Conservation (phyloP, 306 rosid genomes). For the Pyrus bretschneideri region DNA sequence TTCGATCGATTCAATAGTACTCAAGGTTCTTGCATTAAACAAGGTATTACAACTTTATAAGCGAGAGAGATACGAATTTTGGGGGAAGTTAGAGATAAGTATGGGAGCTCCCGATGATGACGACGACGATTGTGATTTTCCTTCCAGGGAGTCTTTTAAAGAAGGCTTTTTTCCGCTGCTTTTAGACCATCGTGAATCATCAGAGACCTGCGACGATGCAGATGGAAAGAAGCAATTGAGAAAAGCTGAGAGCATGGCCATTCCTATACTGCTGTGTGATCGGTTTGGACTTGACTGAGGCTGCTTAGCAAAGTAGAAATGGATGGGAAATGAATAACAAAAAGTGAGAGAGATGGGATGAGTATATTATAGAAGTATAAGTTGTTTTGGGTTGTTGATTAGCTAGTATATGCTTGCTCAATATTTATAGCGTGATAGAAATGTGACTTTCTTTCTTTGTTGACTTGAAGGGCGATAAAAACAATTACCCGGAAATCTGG, state of each 20-base stretch:
- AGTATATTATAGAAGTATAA: not conserved
- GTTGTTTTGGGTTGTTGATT: not conserved
- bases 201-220: not conserved
- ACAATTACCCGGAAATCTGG: not conserved
- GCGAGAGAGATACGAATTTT: conserved; percentile 8
- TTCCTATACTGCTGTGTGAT: not conserved
- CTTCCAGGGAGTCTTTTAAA: not conserved
- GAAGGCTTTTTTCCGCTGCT: not conserved
- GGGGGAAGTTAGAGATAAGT: conserved; percentile 3
- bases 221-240: not conserved
- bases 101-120: conserved; percentile 11
- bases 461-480: not conserved
- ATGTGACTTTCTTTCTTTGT: not conserved
- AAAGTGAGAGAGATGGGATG: not conserved
- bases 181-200: not conserved
- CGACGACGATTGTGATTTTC: not conserved
- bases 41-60: not conserved
- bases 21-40: no score
- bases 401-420: not conserved
- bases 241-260: not conserved
- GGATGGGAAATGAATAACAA: not conserved
- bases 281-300: not conserved
- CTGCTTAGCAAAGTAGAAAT: not conserved
- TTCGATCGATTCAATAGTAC: not conserved
- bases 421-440: not conserved